A percentile compares a stretch with the other conserved stretches of the same genome.
Evolutionary conservation across 2,329 filamentous ascomycete genomes (phyloP).

Genomic region (Aciculosporium take): DNA sequence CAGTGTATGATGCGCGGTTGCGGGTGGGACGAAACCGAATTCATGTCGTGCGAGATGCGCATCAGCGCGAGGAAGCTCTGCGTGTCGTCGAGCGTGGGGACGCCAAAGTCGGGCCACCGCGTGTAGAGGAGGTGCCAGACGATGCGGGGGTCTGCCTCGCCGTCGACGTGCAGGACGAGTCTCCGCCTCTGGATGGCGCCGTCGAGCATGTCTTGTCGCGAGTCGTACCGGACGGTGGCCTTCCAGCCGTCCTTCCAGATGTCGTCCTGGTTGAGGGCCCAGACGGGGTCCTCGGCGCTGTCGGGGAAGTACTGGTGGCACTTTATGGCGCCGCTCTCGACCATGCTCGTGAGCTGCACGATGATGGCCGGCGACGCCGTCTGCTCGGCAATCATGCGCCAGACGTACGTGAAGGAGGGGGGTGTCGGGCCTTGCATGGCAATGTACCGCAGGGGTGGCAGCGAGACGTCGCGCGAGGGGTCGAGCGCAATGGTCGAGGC

Average conservation of each 20-base stretch:
- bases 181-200: slow-evolving; percentile 61
- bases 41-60: slow-evolving; percentile 45
- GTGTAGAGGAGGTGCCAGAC: slow-evolving; percentile 79
- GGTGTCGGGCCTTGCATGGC: slow-evolving; percentile 85
- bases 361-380: slow-evolving; percentile 59
- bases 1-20: slow-evolving; percentile 69
- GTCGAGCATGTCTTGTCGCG: slow-evolving; percentile 37
- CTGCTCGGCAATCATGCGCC: slow-evolving; percentile 90
- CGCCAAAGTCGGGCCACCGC: slow-evolving; percentile 81
- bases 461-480: slow-evolving; percentile 23
- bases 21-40: too few relatives aligned
- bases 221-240: slow-evolving; percentile 55
- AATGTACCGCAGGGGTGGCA: slow-evolving; percentile 52
- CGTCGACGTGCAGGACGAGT: slow-evolving; percentile 42
- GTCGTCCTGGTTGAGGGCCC: slow-evolving; percentile 46
- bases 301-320: slow-evolving; percentile 80
- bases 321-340: slow-evolving; percentile 65
- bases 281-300: slow-evolving; percentile 34
- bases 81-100: slow-evolving; percentile 56
- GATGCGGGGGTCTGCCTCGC: slow-evolving; percentile 34
- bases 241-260: slow-evolving; percentile 53
- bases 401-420: slow-evolving; percentile 66
- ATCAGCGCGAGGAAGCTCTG: slow-evolving; percentile 56
- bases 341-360: slow-evolving; percentile 85
- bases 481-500: slow-evolving; percentile 55